Conservation (phyloP, 495 filamentous ascomycete genomes). For the Talaromyces wortmannii region DNA sequence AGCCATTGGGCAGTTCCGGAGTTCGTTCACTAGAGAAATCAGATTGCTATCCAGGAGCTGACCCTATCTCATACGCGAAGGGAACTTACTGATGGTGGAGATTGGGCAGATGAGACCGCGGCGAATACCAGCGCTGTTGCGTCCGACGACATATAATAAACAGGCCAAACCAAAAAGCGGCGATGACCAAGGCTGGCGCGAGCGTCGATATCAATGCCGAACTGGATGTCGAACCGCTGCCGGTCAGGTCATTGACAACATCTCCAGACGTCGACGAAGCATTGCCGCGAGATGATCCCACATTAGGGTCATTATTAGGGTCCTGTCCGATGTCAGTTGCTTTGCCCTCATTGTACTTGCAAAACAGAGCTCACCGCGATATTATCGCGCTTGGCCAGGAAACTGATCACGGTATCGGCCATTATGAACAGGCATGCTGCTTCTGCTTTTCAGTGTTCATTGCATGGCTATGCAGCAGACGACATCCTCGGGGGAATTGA, state of each 20-base stretch:
- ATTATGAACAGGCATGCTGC: neutral
- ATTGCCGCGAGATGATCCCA: conserved; percentile 36
- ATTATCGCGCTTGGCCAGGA: conserved; percentile 1
- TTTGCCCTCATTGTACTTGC: neutral
- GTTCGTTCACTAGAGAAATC: conserved; percentile 20
- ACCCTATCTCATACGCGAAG: neutral
- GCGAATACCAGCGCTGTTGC: conserved; percentile 72
- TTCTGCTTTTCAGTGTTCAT: neutral
- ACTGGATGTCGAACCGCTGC: conserved; percentile 26
- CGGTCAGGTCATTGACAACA: conserved; percentile 19
- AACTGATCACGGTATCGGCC: neutral
- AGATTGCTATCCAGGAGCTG: neutral
- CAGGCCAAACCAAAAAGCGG: conserved; percentile 56
- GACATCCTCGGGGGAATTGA: no score
- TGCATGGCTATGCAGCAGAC: no score
- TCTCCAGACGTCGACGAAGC: conserved; percentile 30
- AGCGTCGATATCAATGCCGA: conserved; percentile 65
- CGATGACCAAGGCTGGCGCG: conserved; percentile 59
- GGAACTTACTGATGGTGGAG: conserved; percentile 52
- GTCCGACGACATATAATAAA: conserved; percentile 71
- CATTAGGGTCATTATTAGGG: conserved; percentile 33
- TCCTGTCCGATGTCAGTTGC: conserved; percentile 11
- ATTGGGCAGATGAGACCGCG: conserved; percentile 72
- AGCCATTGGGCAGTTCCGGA: conserved; percentile 36
- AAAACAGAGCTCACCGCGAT: neutral